Evolutionary conservation across 1,284 basidiomycete species (phyloP), one percentile per base, ranked within the genome.

Genomic region (Tylopilus sp.): DNA sequence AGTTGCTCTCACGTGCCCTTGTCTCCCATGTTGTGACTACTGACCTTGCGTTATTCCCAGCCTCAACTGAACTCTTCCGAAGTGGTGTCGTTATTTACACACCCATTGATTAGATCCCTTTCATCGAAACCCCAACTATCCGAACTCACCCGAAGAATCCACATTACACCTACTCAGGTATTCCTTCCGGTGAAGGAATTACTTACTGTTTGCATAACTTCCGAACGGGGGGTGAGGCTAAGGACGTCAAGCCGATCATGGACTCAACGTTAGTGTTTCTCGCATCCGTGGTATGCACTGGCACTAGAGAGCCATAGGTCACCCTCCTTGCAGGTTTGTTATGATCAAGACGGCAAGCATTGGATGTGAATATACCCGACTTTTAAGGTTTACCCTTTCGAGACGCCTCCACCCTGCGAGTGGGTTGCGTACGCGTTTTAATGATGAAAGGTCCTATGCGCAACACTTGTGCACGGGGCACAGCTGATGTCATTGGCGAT

Each of bases 171-270:
- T 89, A 82, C 65, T 80, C 74, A 47, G 93, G 95, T 73, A 74
- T 86, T 55, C 75, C 80, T 6, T 88, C 85, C 69, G 61, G 60
- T 47, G 54, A 67, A 18, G 67, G 71, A 1, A 76, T 79, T 7
- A 64, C 68, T n/a, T 73, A 89, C 18, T 84, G 93, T 29, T 84
- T 90, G 72, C 94, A 96, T 78, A 82, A 85, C 19, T 95, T 96
- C 80, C 81, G 95, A 53, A 96, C 94, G 0, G 94, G 94, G 0
- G 81, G 93, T 51, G 94, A 96, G 77, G 88, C 86, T 7, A 89
- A 90, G 22, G 93, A 93, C 0, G 87, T 94, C 24, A 95, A 94
- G 72, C 95, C 94, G 19, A 88, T 96, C 2, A 94, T 89, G 68
- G 94, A 94, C 19, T 96, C 95, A 57, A 88, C 93, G 93, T 95